phyloP scores from a whole-genome alignment of 208 protist species.

The Trypanosoma conorhini region DNA sequence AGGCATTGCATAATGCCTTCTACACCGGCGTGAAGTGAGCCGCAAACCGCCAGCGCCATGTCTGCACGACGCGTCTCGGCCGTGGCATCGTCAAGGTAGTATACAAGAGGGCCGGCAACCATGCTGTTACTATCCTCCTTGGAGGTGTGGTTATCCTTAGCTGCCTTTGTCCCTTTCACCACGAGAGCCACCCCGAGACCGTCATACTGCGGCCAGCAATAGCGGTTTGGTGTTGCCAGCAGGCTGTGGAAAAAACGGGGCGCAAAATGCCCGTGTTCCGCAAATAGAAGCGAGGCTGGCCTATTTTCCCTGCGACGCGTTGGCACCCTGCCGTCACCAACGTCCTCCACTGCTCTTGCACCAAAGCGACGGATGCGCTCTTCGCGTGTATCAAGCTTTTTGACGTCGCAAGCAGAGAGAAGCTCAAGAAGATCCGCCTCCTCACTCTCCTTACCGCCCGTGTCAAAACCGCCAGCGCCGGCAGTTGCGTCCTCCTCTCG shows the following conservation, averaged over 20 bases:
- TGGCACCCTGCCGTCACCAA: constrained; percentile 64
- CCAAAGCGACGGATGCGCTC: constrained; percentile 84
- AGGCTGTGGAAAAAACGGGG: constrained; percentile 53
- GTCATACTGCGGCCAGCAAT: constrained; percentile 83
- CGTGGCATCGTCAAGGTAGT: constrained; percentile 46
- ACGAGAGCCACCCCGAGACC: constrained; percentile 49
- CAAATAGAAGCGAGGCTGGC: constrained; percentile 59
- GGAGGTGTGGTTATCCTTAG: not conserved
- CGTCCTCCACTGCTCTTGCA: constrained; percentile 69
- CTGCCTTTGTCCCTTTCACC: constrained; percentile 12
- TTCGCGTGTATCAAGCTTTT: constrained; percentile 63
- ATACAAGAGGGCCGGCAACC: constrained; percentile 23
- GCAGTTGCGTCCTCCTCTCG: constrained; percentile 23
- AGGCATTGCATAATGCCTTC: constrained; percentile 64
- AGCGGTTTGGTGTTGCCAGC: constrained; percentile 75
- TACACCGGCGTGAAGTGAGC: constrained; percentile 33
- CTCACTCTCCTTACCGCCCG: constrained; percentile 4
- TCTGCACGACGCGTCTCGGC: constrained; percentile 46
- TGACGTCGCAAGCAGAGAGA: constrained; percentile 54
- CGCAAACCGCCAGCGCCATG: constrained; percentile 32
- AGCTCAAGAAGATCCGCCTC: constrained; percentile 39
- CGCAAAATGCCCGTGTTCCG: constrained; percentile 42
- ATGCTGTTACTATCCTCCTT: not conserved
- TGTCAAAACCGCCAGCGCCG: not conserved
- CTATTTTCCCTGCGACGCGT: constrained; percentile 49